phyloP scores from a whole-genome alignment of 352 stramenopile species.

The Pythium phragmitis region DNA sequence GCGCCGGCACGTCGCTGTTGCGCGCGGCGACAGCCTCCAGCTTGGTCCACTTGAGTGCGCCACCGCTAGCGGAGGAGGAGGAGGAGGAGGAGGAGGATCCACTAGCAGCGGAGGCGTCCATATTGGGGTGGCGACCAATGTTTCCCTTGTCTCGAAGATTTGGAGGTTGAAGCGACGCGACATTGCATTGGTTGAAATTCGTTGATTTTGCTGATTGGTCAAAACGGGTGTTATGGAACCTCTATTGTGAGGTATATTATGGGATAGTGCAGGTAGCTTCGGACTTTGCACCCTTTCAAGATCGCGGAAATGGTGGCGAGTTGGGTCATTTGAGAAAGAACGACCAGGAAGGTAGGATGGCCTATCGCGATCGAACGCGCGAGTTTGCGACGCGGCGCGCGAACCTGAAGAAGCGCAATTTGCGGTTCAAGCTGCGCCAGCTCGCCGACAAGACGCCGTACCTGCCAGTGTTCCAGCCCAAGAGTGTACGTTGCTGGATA shows the following conservation, averaged over 20 bases:
- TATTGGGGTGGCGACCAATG: not conserved
- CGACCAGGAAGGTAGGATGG: conserved; percentile 31
- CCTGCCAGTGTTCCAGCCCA: conserved; percentile 51
- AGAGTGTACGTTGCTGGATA: conserved; percentile 36
- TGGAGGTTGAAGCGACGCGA: conserved; percentile 10
- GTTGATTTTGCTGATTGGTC: conserved; percentile 5
- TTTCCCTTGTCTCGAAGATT: not conserved
- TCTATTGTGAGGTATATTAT: conserved; percentile 14
- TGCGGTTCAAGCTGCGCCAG: conserved; percentile 57
- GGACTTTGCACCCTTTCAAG: conserved; percentile 44
- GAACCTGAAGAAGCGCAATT: conserved; percentile 52
- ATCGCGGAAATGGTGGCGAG: conserved; percentile 21
- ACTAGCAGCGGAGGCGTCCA: not conserved
- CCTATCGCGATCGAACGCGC: conserved; percentile 56
- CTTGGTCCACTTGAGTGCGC: conserved; percentile 54
- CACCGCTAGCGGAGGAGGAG: conserved; percentile 3
- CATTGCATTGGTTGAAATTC: not conserved
- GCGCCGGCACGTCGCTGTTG: conserved; percentile 83
- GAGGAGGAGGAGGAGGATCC: not conserved
- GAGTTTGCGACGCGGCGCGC: conserved; percentile 42
- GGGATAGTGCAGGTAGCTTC: conserved; percentile 23
- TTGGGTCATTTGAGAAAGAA: not conserved
- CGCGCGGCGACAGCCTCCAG: conserved; percentile 50
- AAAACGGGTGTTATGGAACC: not conserved
- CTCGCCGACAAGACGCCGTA: conserved; percentile 41